phyloP scores from a whole-genome alignment of 1,139 yeast species.

The Nakaseomyces delphensis region DNA sequence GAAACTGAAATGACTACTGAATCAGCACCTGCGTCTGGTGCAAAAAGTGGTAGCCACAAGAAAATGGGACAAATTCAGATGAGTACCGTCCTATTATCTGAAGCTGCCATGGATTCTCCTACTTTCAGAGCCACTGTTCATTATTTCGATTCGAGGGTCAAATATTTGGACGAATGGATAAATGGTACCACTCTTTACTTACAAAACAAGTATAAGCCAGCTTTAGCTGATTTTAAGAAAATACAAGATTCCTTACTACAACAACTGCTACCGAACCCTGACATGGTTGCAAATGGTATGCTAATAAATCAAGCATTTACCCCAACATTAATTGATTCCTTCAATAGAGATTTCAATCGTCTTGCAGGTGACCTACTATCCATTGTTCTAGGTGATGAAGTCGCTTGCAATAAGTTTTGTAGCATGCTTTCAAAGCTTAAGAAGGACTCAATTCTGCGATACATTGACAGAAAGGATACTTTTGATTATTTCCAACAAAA shows the following conservation, averaged over 20 bases:
- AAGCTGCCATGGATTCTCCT: conserved; percentile 88
- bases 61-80: conserved; percentile 35
- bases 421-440: conserved; percentile 17
- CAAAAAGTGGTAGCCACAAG: neutral
- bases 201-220: conserved; percentile 40
- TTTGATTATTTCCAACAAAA: conserved; percentile 59
- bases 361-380: conserved; percentile 17
- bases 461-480: conserved; percentile 43
- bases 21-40: neutral
- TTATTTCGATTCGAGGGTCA: conserved; percentile 57
- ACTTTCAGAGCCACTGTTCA: conserved; percentile 75
- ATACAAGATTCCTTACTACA: conserved; percentile 41
- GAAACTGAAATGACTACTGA: neutral
- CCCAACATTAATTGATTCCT: conserved; percentile 47
- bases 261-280: conserved; percentile 41
- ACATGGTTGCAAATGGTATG: conserved; percentile 57
- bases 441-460: conserved; percentile 42
- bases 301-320: conserved; percentile 67
- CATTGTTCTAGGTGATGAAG: conserved; percentile 16
- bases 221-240: conserved; percentile 45
- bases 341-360: conserved; percentile 45
- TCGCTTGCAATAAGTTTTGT: conserved; percentile 14
- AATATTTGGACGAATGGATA: conserved; percentile 62
- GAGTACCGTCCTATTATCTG: conserved; percentile 74
- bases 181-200: conserved; percentile 48